Base-by-base conservation (phyloP, 768 basidiomycete species). In the Leccinum imitatum region DNA sequence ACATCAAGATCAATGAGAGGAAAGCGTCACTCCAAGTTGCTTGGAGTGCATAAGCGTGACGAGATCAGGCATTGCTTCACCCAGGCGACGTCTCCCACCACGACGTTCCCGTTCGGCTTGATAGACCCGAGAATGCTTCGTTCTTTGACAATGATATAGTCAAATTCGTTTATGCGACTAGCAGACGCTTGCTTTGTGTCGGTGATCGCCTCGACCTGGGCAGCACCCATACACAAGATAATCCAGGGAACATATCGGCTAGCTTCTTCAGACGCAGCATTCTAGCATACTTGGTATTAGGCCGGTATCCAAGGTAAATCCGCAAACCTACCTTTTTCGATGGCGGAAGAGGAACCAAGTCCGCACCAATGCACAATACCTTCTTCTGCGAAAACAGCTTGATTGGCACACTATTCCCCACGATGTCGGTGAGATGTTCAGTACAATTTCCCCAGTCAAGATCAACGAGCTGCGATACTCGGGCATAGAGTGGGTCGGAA, bases 11-110 rank as follows among this genome's bases (percentile, higher is more conserved):
- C 2, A 51, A 9, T 3, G 31, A n/a, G 8, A 13, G n/a, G 47
- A 9, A 19, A 17, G 50, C 6, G 9, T 59, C 37, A 65, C 41
- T 66, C 60, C 48, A 54, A 50, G 50, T 61, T 60, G 30, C 30
- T 10, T 4, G 76, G 69, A 47, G 76, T 73, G 4, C 82, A 68
- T 27, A 83, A 67, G 33, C 85, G 77, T 14, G 87, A 86, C 15
- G 87, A 80, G 60, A 90, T 81, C 31, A 93, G 75, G 66, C 89
- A 88, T 51, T 90, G 83, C 71, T 93, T 94, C 44, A 93, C 82
- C 90, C 90, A 93, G 17, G 73, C 67, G 74, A 90, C 84, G 59
- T 80, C 74, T 15, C 87, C 85, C 44, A 74, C 75, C 17, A 75
- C 77, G 23, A 67, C 77, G 21, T 67, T 68, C 33, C 51, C 23